Evolutionary conservation across 148 eudicot genomes (phyloP), one percentile per base, ranked within the genome.

Genomic region (Cornus controversa): DNA sequence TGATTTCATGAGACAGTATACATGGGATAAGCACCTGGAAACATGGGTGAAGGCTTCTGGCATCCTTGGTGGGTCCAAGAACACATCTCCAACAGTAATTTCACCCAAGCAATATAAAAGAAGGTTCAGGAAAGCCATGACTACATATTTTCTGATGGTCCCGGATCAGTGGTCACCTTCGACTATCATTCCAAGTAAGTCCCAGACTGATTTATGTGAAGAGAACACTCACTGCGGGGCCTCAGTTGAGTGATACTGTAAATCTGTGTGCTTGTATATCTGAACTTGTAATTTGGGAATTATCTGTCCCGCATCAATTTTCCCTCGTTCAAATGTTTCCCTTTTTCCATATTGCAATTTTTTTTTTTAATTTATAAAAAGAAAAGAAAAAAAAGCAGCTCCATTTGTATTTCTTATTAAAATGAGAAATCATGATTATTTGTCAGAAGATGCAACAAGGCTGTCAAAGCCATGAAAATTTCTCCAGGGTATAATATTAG

Each of bases 21-120:
- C 94, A 14, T 91, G 92, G 94, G 92, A 91, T 45, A 91, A 91
- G 84, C 94, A 91, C 82, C 94, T 91, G 29, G 94, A 91, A 75
- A 89, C 88, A 47, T 91, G 94, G 94, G 94, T 91, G 71, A 91
- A 91, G 83, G 77, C 92, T n/a, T 86, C 94, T 3, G 94, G 94
- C 45, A 86, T 91, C 64, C 88, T 91, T 26, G 94, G 94, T 25
- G 94, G 94, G 2, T 87, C 91, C 20, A 91, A 83, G 82, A 89
- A 91, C 15, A 84, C 82, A 18, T 66, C 89, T 0, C 93, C 93
- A 16, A 91, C 93, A 5, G 91, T 89, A 18, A 91, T 91, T 27
- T 91, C 96, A 31, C 96, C 96, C 22, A 84, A 88, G 76, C 91
- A 89, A 66, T 91, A 91, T 85, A 89, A 91, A 84, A 91, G 85